Percentiles rank a stretch among this genome's conserved stretches.
phyloP scores from a whole-genome alignment of 768 basidiomycete species.

The Suillus variegatus region DNA sequence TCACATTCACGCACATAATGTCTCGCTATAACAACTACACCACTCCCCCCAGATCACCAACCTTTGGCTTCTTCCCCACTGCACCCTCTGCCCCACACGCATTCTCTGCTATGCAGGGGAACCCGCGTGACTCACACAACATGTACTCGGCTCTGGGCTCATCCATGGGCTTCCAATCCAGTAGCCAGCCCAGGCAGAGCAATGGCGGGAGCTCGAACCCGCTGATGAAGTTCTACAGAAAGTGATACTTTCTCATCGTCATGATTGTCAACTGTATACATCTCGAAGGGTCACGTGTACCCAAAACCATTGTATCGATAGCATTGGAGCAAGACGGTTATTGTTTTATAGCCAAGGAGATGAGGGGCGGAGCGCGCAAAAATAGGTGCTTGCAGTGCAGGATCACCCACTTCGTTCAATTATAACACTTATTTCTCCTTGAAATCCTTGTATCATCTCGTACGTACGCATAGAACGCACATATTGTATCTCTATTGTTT shows the following conservation, averaged over 20 bases:
- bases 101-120: slow-evolving; percentile 56
- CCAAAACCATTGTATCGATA: slow-evolving; percentile 29
- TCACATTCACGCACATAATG: slow-evolving; percentile 34
- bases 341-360: slow-evolving; percentile 12
- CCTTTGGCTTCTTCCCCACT: slow-evolving; percentile 60
- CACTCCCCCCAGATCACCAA: slow-evolving; percentile 51
- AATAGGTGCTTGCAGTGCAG: slow-evolving; percentile 6
- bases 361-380: slow-evolving; percentile 1
- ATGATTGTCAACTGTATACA: slow-evolving; percentile 10
- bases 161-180: slow-evolving; percentile 24
- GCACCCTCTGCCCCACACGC: slow-evolving; percentile 56
- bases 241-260: slow-evolving; percentile 14
- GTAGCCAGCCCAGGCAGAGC: slow-evolving; percentile 26
- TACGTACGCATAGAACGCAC: slow-evolving; percentile 17
- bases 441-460: too few species aligned
- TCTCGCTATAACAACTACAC: slow-evolving; percentile 43
- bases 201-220: slow-evolving; percentile 28
- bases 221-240: slow-evolving; percentile 40
- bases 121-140: slow-evolving; percentile 59
- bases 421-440: too few species aligned
- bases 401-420: not conserved
- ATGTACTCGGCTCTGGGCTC: slow-evolving; percentile 56
- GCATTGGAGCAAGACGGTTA: slow-evolving; percentile 1
- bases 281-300: slow-evolving; percentile 12
- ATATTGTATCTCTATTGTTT: slow-evolving; percentile 23